Conservation (phyloP, 2,329 filamentous ascomycete species). For the Chalaropsis ovoidea region DNA sequence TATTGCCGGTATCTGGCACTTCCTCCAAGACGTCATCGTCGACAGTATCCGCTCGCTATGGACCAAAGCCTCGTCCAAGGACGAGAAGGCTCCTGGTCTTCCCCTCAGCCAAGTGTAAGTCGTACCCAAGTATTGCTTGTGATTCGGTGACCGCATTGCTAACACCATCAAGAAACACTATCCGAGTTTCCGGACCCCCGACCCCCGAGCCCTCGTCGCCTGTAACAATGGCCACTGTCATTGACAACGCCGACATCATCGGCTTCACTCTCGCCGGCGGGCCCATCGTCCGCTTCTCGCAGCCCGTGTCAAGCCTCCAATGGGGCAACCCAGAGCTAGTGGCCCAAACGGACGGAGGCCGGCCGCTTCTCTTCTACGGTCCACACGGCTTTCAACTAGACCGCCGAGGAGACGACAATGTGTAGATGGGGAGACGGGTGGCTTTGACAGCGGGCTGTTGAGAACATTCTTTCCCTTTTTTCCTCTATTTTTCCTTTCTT, state of each 20-base stretch:
- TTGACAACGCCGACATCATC: slow-evolving; percentile 31
- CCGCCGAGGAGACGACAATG: slow-evolving; percentile 19
- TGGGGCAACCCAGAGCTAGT: slow-evolving; percentile 25
- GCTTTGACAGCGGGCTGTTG: slow-evolving; percentile 11
- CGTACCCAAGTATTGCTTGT: not conserved
- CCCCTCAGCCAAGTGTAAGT: slow-evolving; percentile 40
- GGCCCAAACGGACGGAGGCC: slow-evolving; percentile 20
- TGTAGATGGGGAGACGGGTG: slow-evolving; percentile 7
- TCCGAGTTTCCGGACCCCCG: slow-evolving; percentile 23
- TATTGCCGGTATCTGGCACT: slow-evolving; percentile 44
- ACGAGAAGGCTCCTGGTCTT: slow-evolving; percentile 29
- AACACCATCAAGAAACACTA: slow-evolving; percentile 31
- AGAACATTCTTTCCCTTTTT: not conserved
- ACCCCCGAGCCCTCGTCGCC: slow-evolving; percentile 22
- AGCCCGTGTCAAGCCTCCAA: slow-evolving; percentile 29
- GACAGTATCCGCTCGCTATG: slow-evolving; percentile 33
- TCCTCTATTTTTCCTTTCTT: slow-evolving; percentile 11
- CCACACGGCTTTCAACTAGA: slow-evolving; percentile 14
- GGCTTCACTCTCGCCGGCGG: slow-evolving; percentile 40
- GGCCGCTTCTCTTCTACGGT: slow-evolving; percentile 22
- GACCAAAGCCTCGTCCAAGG: slow-evolving; percentile 28
- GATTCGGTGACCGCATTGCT: slow-evolving; percentile 27
- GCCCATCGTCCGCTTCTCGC: slow-evolving; percentile 39
- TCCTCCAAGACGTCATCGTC: slow-evolving; percentile 37
- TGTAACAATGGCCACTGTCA: slow-evolving; percentile 11